Conservation (phyloP, 2,329 filamentous ascomycete species). For the Sclerotinia glacialis region DNA sequence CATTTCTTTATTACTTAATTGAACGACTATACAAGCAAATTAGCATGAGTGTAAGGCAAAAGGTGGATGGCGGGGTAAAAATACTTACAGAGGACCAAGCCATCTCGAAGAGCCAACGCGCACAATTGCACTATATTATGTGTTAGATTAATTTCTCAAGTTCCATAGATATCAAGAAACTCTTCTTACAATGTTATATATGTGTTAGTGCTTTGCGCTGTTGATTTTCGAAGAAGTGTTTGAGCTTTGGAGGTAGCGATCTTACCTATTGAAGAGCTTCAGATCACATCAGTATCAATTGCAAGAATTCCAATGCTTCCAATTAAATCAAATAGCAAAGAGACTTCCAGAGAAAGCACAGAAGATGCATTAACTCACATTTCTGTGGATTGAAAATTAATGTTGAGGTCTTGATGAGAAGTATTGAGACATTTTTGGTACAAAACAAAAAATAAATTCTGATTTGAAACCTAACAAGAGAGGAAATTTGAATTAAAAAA, state of each 20-base stretch:
- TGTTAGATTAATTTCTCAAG: not conserved
- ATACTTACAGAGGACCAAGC: not conserved
- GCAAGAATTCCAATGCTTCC: not conserved
- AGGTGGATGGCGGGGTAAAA: not conserved
- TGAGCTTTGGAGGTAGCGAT: not conserved
- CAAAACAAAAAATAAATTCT: not conserved
- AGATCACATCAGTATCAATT: not conserved
- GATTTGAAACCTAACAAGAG: not conserved
- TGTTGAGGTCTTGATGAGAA: not conserved
- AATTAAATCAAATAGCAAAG: not conserved
- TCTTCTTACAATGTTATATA: not conserved
- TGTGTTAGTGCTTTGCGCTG: not conserved
- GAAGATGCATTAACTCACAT: not conserved
- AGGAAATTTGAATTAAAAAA: not conserved
- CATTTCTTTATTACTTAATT: not conserved
- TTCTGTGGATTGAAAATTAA: not conserved
- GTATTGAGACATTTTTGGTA: not conserved
- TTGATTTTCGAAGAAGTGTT: not conserved
- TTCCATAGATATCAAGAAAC: rapidly evolving
- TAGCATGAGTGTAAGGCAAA: not conserved
- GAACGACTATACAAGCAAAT: not conserved
- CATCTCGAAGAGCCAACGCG: not conserved
- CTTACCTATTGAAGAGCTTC: not conserved
- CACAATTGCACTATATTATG: not conserved
- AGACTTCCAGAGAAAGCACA: not conserved